Base-by-base conservation (phyloP, 805 yeast species). In the Nakazawaea wickerhamii region DNA sequence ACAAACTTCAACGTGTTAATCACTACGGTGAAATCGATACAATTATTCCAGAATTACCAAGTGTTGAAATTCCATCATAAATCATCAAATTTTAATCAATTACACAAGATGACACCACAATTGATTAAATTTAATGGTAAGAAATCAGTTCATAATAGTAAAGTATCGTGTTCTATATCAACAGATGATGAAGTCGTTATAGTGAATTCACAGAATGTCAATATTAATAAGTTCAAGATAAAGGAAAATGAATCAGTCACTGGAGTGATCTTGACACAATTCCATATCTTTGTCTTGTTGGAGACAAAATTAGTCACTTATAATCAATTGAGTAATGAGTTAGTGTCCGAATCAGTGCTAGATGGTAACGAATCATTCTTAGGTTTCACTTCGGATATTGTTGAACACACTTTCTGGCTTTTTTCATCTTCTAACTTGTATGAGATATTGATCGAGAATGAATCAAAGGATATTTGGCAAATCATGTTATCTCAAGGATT, bases 391-490 rank as follows among this genome's bases (percentile, higher is more conserved):
- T 66, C 69, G 1, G 95, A 84, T 52, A 59, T 61, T 40, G 46
- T 59, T 4, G 60, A 61, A 34, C 55, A 67, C 1, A 85, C 98
- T 0, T 84, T 67, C 51, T 93, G 99, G 99, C 60, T 84, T 3
- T 86, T 67, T 52, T 77, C 93, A 0, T 59, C 64, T 10, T 55
- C 62, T 4, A 69, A 68, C 38, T 77, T 93, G 8, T 84, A 73
- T 55, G 99, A 93, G 57, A 61, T 93, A 5, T 70, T 82, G 8
- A 65, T 86, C 10, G 71, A 71, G 27, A 73, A 83, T 53, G 97
- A 91, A 58, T 68, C 79, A 4, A 65, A 72, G 4, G 84, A 84
- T 20, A 79, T 90, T 3, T 87, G 97, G 96, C 74, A 73, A 41
- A 65, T 75, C 0, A 59, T 81, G 52, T 55, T 80, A n/a, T 70